Evolutionary conservation across 1,284 basidiomycete genomes (phyloP), one percentile per base, ranked within the genome.

Genomic region (Leccinum griseonigrum): DNA sequence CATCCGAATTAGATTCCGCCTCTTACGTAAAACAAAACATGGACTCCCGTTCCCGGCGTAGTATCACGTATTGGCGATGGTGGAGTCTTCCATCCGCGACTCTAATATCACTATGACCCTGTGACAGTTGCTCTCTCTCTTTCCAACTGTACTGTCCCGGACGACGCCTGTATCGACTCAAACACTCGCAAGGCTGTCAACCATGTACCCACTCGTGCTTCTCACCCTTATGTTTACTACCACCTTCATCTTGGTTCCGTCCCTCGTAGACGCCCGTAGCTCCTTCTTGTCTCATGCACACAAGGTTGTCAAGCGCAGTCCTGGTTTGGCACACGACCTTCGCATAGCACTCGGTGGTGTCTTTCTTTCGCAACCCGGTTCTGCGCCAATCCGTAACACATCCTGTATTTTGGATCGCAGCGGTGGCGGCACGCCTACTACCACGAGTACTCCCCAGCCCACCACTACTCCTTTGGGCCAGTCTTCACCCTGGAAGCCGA

Each of bases 301-400:
- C 71, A 75, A 71, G 53, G 74, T 74, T 40, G 70, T 81, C 53
- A 77, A 75, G 56, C 79, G 76, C 63, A 89, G 87, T 46, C 81
- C 83, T 40, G 80, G 75, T 58, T 77, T 91, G 29, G 89, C 90
- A 10, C 78, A 78, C 63, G 89, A 91, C 71, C 79, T 91, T 58
- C 86, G 89, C 16, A 67, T 85, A 28, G 85, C 86, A 9, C 84
- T 91, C 67, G 74, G 79, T 36, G 79, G 81, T 51, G 74, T 86
- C 38, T 72, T 84, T 22, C 74, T 80, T 43, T 67, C 77, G 43
- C 72, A 74, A 55, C 70, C 67, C 1, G 67, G 60, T 55, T 60
- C 71, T 66, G 63, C 64, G 6, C 66, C 71, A 16, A 60, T 64
- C 6, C 71, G 71, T 54, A 69, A 71, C 26, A 66, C 64, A 28